phyloP scores from a whole-genome alignment of 495 filamentous ascomycete species.

The Tuber magnatum region DNA sequence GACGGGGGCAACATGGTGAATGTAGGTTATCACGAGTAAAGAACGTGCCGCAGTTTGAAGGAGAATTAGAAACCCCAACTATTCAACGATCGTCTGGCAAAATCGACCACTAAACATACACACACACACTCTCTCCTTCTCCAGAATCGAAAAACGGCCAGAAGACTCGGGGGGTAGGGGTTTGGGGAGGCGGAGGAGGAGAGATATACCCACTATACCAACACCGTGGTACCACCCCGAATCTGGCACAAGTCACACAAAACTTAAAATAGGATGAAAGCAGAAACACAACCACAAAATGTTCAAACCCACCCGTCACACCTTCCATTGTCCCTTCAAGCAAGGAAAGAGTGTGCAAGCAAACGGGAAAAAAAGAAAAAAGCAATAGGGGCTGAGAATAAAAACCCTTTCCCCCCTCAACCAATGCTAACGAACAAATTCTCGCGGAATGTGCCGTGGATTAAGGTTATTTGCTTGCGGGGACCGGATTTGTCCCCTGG shows the following conservation, averaged over 20 bases:
- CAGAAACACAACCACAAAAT: not conserved
- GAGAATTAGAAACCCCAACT: not conserved
- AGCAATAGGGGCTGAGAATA: not conserved
- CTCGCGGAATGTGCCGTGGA: not conserved
- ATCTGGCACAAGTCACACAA: not conserved
- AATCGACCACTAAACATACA: too few species aligned
- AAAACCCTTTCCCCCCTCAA: not conserved
- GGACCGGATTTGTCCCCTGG: not conserved
- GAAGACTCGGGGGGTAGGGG: not conserved
- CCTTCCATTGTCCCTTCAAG: not conserved
- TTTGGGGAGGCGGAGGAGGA: not conserved
- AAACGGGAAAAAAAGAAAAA: not conserved
- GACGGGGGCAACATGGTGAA: not conserved
- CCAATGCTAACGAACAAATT: not conserved
- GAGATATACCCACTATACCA: not conserved
- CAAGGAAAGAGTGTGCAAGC: not conserved
- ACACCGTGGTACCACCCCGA: not conserved
- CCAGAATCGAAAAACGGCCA: not conserved
- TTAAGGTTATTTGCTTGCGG: conserved; percentile 1
- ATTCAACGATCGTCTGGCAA: too few species aligned
- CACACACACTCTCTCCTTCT: not conserved
- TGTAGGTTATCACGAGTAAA: not conserved
- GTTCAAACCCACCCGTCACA: not conserved
- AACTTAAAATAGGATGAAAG: not conserved
- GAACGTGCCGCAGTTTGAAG: not conserved